Percentiles rank a stretch among this genome's conserved stretches.
Evolutionary conservation across 768 basidiomycete genomes (phyloP).

Genomic region (Pleurotus ostreatus): DNA sequence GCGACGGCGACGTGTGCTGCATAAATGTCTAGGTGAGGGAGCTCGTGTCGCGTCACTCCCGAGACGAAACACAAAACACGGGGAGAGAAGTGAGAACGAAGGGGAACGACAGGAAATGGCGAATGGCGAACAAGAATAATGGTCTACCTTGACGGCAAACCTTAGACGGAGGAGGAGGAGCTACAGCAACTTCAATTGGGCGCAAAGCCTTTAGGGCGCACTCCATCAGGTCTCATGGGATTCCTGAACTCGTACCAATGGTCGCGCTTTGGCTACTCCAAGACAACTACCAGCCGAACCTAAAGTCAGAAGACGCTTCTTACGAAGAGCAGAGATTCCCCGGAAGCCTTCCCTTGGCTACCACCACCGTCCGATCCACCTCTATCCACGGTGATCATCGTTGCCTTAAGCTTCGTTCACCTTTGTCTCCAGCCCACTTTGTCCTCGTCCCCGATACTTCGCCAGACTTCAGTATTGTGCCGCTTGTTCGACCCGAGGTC

Average conservation of each 20-base stretch:
- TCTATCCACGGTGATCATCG: conserved; percentile 61
- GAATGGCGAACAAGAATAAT: no score
- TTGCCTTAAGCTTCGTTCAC: conserved; percentile 78
- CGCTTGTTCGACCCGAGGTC: conserved; percentile 34
- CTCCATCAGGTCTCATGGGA: conserved; percentile 40
- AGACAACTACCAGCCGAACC: conserved; percentile 11
- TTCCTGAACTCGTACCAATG: conserved; percentile 61
- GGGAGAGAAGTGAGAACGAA: no score
- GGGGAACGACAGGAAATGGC: no score
- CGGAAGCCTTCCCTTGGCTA: conserved; percentile 26
- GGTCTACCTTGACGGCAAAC: no score
- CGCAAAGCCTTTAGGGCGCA: conserved; percentile 10
- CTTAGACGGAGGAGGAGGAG: conserved; percentile 14
- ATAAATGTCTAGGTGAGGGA: no score
- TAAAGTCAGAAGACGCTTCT: neutral
- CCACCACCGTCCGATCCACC: conserved; percentile 15
- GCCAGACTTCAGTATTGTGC: conserved; percentile 38
- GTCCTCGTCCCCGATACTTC: conserved; percentile 67
- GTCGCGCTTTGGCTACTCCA: conserved; percentile 39
- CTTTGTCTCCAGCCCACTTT: conserved; percentile 89
- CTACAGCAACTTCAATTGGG: conserved; percentile 10
- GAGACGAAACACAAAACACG: no score
- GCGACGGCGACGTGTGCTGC: no score
- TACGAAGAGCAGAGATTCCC: conserved; percentile 22
- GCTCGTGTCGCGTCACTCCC: no score